These are phyloP conservation scores for Mycena olivaceomarginata DNA, from an alignment of 768 basidiomycete species.

Conservation along the genomic window DNA sequence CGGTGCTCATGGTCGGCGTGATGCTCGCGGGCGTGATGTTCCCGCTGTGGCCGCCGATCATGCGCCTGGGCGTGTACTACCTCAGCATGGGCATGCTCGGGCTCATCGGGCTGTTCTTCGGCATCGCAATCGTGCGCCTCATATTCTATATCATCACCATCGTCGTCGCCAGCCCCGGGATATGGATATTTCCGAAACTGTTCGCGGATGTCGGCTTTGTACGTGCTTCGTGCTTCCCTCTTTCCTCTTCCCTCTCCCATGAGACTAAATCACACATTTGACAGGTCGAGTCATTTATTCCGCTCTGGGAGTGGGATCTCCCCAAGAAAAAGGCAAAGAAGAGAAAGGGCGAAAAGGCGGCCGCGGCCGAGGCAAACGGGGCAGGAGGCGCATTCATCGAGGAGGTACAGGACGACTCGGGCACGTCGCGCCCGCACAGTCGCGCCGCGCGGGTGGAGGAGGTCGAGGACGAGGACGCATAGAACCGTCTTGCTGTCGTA, in stretches of 20 bases:
- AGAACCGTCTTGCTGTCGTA: conserved; percentile 54
- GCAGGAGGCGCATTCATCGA: conserved; percentile 64
- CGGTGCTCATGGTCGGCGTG: conserved; percentile 91
- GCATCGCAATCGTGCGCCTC: conserved; percentile 90
- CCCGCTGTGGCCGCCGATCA: conserved; percentile 96
- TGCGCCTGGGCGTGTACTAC: conserved; percentile 98
- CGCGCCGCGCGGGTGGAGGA: conserved; percentile 69
- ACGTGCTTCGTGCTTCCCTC: conserved; percentile 59
- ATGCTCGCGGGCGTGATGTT: conserved; percentile 99
- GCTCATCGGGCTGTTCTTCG: conserved; percentile 94
- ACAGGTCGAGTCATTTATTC: conserved; percentile 98
- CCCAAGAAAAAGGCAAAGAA: conserved; percentile 61
- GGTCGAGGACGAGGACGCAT: conserved; percentile 65
- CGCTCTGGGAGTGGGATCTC: conserved; percentile 93
- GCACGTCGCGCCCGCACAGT: conserved; percentile 62
- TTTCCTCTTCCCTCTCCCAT: conserved; percentile 7
- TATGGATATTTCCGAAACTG: conserved; percentile 99
- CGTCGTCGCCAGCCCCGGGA: conserved; percentile 90
- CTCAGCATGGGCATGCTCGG: conserved; percentile 92
- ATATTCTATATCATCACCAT: conserved; percentile 97
- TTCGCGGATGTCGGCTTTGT: conserved; percentile 99
- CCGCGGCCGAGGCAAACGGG: conserved; percentile 49
- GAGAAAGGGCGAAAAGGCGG: conserved; percentile 63
- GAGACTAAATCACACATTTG: background rate
- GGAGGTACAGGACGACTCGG: conserved; percentile 65